Conservation (phyloP, 495 filamentous ascomycete genomes). For the Neurospora sp. region DNA sequence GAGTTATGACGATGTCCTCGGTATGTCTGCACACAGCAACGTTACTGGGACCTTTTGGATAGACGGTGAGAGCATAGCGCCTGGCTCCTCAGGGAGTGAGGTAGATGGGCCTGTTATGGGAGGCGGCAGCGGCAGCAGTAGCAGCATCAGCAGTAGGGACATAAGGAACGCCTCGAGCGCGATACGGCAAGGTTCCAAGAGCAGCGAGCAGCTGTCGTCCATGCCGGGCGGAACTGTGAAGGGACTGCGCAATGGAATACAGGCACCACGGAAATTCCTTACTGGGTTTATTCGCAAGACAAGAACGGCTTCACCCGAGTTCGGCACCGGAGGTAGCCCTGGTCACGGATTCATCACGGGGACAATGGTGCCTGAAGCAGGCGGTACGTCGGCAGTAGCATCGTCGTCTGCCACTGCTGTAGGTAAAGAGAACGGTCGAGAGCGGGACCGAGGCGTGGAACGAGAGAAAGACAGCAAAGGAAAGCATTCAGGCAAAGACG, state of each 20-base stretch:
- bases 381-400: slow-evolving; percentile 6
- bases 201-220: slow-evolving; percentile 21
- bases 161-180: slow-evolving; percentile 30
- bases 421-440: slow-evolving; percentile 9
- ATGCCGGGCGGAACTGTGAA: slow-evolving; percentile 24
- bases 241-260: slow-evolving; percentile 26
- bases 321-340: not conserved
- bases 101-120: slow-evolving; percentile 24
- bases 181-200: slow-evolving; percentile 29
- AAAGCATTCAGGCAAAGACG: not conserved
- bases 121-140: slow-evolving; percentile 14
- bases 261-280: slow-evolving; percentile 33
- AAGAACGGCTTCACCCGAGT: slow-evolving; percentile 19
- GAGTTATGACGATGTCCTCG: slow-evolving; percentile 35
- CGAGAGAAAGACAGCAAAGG: slow-evolving; percentile 20
- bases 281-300: slow-evolving; percentile 38
- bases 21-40: slow-evolving; percentile 20
- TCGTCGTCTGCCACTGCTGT: not conserved
- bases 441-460: slow-evolving; percentile 25
- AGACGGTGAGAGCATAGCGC: slow-evolving; percentile 28
- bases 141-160: slow-evolving; percentile 31
- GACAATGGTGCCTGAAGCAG: not conserved
- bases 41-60: slow-evolving; percentile 20
- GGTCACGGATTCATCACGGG: not conserved
- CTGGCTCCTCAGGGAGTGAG: slow-evolving; percentile 41